These are phyloP conservation scores for Neurospora sp. DNA, from an alignment of 495 filamentous ascomycete genomes.

Conservation along the genomic window DNA sequence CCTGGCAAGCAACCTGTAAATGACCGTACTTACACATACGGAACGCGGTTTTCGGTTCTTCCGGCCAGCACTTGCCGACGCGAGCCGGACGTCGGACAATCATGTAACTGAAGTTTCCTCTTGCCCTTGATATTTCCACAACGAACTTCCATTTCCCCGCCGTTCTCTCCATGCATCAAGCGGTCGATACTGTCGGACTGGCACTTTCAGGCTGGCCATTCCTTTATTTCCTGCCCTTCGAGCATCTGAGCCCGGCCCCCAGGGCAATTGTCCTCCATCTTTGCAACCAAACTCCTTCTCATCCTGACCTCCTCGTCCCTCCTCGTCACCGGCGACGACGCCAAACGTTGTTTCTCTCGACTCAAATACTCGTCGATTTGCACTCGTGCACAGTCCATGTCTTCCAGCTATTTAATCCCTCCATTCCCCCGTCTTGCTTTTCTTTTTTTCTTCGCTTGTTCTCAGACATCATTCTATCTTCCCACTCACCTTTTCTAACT, in stretches of 20 bases:
- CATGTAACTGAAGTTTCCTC: not conserved
- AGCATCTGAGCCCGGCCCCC: too few relatives aligned
- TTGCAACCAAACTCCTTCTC: not conserved
- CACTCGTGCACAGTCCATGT: not conserved
- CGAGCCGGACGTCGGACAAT: too few relatives aligned
- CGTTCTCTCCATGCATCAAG: too few relatives aligned
- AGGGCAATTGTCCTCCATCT: not conserved
- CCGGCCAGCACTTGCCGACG: too few relatives aligned
- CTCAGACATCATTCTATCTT: not conserved
- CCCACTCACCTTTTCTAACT: too few relatives aligned
- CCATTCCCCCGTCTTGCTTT: not conserved
- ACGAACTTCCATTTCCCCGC: too few relatives aligned
- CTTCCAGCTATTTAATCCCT: not conserved
- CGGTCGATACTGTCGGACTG: too few relatives aligned
- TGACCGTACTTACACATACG: too few relatives aligned
- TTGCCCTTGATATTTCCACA: not conserved
- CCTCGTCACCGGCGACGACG: not conserved
- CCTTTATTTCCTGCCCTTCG: too few relatives aligned
- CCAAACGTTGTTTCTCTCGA: not conserved
- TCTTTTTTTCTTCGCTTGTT: not conserved
- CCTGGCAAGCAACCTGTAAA: not conserved
- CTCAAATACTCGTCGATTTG: not conserved
- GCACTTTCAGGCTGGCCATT: too few relatives aligned
- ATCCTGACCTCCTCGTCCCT: not conserved
- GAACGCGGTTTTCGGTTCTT: too few relatives aligned